phyloP scores from a whole-genome alignment of 1,284 basidiomycete genomes.

The Abortiporus biennis region DNA sequence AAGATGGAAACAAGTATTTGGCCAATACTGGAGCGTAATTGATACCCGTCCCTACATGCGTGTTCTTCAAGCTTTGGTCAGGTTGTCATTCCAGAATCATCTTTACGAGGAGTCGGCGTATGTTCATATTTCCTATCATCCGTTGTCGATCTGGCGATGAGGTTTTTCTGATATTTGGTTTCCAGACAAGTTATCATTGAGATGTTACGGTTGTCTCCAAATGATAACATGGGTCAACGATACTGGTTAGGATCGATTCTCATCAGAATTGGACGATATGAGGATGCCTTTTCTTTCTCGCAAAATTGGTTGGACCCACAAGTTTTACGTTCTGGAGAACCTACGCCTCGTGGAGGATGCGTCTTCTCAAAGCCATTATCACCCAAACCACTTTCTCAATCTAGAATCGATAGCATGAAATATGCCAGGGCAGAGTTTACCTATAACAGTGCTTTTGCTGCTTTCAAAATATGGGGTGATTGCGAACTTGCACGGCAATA shows the following conservation, averaged over 20 bases:
- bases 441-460: slow-evolving; percentile 35
- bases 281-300: slow-evolving; percentile 27
- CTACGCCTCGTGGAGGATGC: slow-evolving; percentile 23
- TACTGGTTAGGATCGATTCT: slow-evolving; percentile 27
- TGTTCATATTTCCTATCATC: slow-evolving; percentile 11
- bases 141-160: neutral
- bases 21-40: slow-evolving; percentile 31
- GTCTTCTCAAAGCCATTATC: slow-evolving; percentile 19
- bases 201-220: slow-evolving; percentile 31
- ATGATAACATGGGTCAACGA: slow-evolving; percentile 28
- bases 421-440: slow-evolving; percentile 16
- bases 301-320: slow-evolving; percentile 22
- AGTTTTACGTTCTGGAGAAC: slow-evolving; percentile 7
- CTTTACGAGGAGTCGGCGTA: slow-evolving; percentile 31
- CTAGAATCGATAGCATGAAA: slow-evolving; percentile 14
- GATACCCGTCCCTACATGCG: slow-evolving; percentile 41
- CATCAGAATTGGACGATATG: slow-evolving; percentile 18
- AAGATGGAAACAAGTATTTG: slow-evolving; percentile 27
- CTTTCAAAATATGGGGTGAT: slow-evolving; percentile 35
- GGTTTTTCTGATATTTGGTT: neutral
- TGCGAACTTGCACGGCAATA: slow-evolving; percentile 32
- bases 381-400: slow-evolving; percentile 12
- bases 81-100: slow-evolving; percentile 26
- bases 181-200: slow-evolving; percentile 30
- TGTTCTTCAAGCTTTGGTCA: slow-evolving; percentile 30